phyloP scores from a whole-genome alignment of 1,284 basidiomycete genomes.

The Ceratobasidium sp. region DNA sequence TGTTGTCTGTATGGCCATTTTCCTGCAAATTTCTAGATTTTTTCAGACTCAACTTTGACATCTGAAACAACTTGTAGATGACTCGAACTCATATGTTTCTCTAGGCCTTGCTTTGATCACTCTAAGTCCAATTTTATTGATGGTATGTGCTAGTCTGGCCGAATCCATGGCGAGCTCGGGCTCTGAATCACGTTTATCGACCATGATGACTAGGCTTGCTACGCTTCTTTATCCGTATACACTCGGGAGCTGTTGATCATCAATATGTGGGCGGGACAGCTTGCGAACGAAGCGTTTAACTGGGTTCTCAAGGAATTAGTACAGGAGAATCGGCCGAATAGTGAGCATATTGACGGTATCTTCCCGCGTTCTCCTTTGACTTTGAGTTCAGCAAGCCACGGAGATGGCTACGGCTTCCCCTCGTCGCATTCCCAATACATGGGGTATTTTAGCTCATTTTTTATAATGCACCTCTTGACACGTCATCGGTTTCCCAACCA shows the following conservation, averaged over 20 bases:
- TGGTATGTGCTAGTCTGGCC: constrained; percentile 64
- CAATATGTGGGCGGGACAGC: constrained; percentile 86
- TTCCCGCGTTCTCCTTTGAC: neutral
- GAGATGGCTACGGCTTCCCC: constrained; percentile 87
- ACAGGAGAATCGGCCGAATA: constrained; percentile 76
- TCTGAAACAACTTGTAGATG: constrained; percentile 64
- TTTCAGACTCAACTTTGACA: constrained; percentile 4
- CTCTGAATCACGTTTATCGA: constrained; percentile 5
- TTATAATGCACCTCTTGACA: constrained; percentile 79
- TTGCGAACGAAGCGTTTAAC: constrained; percentile 81
- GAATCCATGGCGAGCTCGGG: neutral
- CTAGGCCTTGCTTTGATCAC: constrained; percentile 77
- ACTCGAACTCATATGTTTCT: constrained; percentile 74
- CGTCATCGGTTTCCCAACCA: constrained; percentile 75
- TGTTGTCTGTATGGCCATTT: constrained; percentile 69
- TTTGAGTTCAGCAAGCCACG: constrained; percentile 66
- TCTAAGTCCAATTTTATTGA: constrained; percentile 80
- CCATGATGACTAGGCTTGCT: constrained; percentile 71
- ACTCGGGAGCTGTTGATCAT: constrained; percentile 84
- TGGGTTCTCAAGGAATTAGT: constrained; percentile 77
- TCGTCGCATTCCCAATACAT: constrained; percentile 92
- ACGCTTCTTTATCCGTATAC: constrained; percentile 80
- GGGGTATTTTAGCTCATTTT: constrained; percentile 86
- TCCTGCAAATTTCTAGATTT: neutral
- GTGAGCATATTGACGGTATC: constrained; percentile 61